Evolutionary conservation across 2,329 filamentous ascomycete species (phyloP), one percentile per base, ranked within the genome.

Genomic region (Capronia epimyces): DNA sequence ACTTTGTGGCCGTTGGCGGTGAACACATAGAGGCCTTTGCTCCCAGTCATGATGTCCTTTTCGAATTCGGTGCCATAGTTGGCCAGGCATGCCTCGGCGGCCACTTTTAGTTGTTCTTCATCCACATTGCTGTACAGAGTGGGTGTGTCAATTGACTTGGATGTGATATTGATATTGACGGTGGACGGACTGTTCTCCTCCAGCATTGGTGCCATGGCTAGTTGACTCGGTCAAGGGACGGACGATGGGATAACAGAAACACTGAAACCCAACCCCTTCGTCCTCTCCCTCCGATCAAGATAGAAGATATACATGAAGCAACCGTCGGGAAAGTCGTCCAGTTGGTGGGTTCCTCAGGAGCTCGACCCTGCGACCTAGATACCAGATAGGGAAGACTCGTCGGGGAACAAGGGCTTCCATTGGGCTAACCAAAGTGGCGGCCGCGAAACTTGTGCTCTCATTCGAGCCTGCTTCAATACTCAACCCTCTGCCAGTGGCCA

Each of bases 21-120:
- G 59, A 75, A 78, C 16, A 80, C 67, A 8, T 66, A 63, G 0
- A 70, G 71, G 7, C 76, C 76, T 39, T 69, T 56, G 10, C 74
- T 74, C 29, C 66, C 69, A 41, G 67, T 71, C 56, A 78, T 72
- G 24, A 78, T 61, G 18, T 67, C 50, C 8, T 61, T 62, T 58
- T 70, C 53, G 48, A 62, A 65, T 13, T 65, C 55, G 21, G 56
- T 58, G 43, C 58, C 57, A 50, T 58, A 59, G 20, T 58, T 60
- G 41, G 57, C 55, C 16, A 61, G 45, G 32, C 41, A 54, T 5
- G 21, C 67, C 65, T 0, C 74, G 65, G 12, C 75, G 69, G 49
- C 25, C 3, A 37, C 42, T 43, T 58, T 53, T 22, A 61, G 53
- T n/a, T 53, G 39, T 2, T 46, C 29, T 20, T 56, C 46, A 21